Evolutionary conservation across 2,329 filamentous ascomycete species (phyloP), one percentile per base, ranked within the genome.

Genomic region (Nigrograna mackinnonii): DNA sequence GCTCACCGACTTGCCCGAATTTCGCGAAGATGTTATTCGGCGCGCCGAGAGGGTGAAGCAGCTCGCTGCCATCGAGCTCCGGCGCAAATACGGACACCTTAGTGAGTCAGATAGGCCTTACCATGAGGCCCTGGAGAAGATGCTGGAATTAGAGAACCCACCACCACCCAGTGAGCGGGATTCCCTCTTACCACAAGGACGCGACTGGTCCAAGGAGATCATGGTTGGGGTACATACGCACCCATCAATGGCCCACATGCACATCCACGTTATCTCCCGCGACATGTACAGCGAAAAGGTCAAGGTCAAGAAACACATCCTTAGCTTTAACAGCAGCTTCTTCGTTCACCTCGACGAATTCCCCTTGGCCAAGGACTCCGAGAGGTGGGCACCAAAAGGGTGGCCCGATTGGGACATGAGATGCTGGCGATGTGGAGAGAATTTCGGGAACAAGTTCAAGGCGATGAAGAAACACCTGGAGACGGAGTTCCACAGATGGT

Each of bases 191-290:
- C 91, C 91, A 0, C 49, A 62, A 0, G 91, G 91, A 0, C 79
- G 92, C 18, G 84, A 96, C 69, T 97, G 91, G 89, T 70, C 74
- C 30, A 72, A 74, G 11, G 89, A 94, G 19, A 78, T 97, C 36
- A 79, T 82, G 37, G 79, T 84, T 16, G 94, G 94, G 12, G 80
- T 96, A 6, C 94, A 99, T 70, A 87, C 89, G 3, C 83, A 86
- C 54, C 94, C 94, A 3, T 91, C 86, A 42, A 97, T 99, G 94
- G 85, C 82, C 50, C 90, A 97, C 66, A 65, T 97, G 41, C 94
- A 99, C 69, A 77, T 97, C 4, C 94, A 99, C 67, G 83, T 97
- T 21, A 71, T 97, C 43, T 89, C 87, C 28, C 76, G 82, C 14
- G 94, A 99, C 64, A 86, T 89, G 77, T 78, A 83, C 56, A 90